These are phyloP conservation scores for Candida peoriensis DNA, from an alignment of 805 yeast genomes.

Conservation along the genomic window DNA sequence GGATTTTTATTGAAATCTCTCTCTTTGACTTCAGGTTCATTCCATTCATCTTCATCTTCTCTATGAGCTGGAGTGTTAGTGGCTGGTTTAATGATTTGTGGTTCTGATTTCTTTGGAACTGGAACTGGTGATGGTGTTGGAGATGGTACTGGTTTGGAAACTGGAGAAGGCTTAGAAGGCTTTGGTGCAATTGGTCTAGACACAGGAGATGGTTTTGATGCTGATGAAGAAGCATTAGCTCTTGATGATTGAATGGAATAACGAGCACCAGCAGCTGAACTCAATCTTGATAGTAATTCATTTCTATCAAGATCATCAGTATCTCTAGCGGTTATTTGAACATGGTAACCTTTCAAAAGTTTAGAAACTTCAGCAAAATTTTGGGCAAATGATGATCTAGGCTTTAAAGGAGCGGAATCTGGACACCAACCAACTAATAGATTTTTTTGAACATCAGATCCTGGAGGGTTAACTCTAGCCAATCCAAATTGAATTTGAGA, in stretches of 20 bases:
- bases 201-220: constrained; percentile 21
- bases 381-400: constrained; percentile 69
- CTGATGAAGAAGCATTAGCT: constrained; percentile 26
- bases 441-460: constrained; percentile 83
- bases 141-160: constrained; percentile 17
- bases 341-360: constrained; percentile 78
- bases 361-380: constrained; percentile 74
- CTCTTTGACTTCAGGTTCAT: constrained; percentile 40
- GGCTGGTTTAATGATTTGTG: constrained; percentile 20
- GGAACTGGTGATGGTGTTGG: constrained; percentile 19
- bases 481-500: constrained; percentile 88
- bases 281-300: constrained; percentile 69
- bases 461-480: constrained; percentile 82
- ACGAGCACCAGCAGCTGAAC: constrained; percentile 94
- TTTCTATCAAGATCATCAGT: constrained; percentile 79
- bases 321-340: constrained; percentile 95
- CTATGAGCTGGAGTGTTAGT: constrained; percentile 10
- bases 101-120: constrained; percentile 17
- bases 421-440: constrained; percentile 96
- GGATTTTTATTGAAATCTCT: constrained; percentile 47
- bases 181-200: constrained; percentile 26
- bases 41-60: constrained; percentile 37
- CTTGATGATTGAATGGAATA: constrained; percentile 59
- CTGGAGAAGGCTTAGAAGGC: constrained; percentile 22
- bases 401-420: constrained; percentile 81